phyloP scores from a whole-genome alignment of 768 basidiomycete species.

The Leccinum disarticulatum region DNA sequence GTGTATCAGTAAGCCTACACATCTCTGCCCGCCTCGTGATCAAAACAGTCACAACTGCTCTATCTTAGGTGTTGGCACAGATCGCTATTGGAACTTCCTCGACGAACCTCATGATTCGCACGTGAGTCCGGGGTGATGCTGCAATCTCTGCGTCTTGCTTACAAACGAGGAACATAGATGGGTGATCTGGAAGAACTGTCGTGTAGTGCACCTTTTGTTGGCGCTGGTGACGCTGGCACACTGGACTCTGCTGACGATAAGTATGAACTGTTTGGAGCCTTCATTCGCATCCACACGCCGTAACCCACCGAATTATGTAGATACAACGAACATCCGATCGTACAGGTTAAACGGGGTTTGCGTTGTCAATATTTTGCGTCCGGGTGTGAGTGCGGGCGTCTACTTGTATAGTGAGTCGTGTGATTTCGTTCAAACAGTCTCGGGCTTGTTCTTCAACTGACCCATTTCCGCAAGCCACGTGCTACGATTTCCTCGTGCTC shows the following conservation, averaged over 20 bases:
- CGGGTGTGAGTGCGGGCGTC: constrained; percentile 5
- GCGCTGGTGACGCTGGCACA: constrained; percentile 16
- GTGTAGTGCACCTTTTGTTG: constrained; percentile 16
- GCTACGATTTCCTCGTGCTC: constrained; percentile 22
- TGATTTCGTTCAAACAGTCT: neutral
- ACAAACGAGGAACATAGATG: constrained; percentile 18
- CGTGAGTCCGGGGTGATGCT: constrained; percentile 14
- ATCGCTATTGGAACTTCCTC: constrained; percentile 21
- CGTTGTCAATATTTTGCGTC: neutral
- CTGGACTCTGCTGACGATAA: constrained; percentile 21
- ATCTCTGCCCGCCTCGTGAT: neutral
- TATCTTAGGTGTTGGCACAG: constrained; percentile 13
- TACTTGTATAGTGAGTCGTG: constrained; percentile 22
- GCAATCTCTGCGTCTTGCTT: neutral
- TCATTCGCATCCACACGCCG: neutral
- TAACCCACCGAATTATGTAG: constrained; percentile 7
- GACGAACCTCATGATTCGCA: constrained; percentile 30
- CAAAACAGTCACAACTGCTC: neutral
- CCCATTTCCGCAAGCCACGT: constrained; percentile 12
- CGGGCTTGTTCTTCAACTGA: neutral
- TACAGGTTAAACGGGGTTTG: neutral
- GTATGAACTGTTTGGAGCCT: neutral
- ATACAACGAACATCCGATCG: constrained; percentile 6
- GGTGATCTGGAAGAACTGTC: constrained; percentile 27
- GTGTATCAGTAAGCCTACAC: constrained; percentile 6